These are phyloP conservation scores for Pyracantha coccinea DNA, from an alignment of 331 rosid species.

Conservation along the genomic window DNA sequence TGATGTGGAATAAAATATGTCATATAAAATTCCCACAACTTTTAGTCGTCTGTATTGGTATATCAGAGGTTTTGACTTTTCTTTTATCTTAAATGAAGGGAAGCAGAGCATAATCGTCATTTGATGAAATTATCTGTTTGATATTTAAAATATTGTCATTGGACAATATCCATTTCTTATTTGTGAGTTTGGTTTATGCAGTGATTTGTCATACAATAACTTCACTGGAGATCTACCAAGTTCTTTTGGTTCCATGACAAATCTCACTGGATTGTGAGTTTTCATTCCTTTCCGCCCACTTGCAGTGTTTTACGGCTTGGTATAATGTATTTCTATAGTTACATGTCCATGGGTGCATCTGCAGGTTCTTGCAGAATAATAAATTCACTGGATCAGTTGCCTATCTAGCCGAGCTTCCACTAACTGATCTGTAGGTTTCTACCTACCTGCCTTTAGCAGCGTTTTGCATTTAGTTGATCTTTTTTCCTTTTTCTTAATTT, in stretches of 20 bases:
- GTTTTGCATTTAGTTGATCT: background rate
- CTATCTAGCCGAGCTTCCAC: constrained; percentile 65
- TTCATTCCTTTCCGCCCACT: background rate
- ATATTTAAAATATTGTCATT: background rate
- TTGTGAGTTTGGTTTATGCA: constrained; percentile 10
- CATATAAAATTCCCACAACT: background rate
- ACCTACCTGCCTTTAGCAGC: background rate
- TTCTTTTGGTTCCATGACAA: constrained; percentile 63
- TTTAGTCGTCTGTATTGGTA: background rate
- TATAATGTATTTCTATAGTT: background rate
- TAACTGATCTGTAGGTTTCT: constrained; percentile 50
- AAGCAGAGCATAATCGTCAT: background rate
- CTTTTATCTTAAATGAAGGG: background rate
- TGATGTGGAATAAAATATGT: background rate
- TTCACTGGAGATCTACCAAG: constrained; percentile 81
- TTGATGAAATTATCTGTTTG: background rate
- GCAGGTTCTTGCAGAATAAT: constrained; percentile 68
- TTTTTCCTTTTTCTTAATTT: background rate
- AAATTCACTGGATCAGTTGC: constrained; percentile 75
- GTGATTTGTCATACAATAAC: constrained; percentile 77
- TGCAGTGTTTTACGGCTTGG: background rate
- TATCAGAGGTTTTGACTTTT: background rate
- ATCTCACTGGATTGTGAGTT: constrained; percentile 43
- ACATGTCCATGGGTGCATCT: constrained; percentile 3
- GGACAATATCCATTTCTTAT: background rate